Evolutionary conservation across 2,329 filamentous ascomycete species (phyloP), one percentile per base, ranked within the genome.

Genomic region (Fusarium fracticaudum): DNA sequence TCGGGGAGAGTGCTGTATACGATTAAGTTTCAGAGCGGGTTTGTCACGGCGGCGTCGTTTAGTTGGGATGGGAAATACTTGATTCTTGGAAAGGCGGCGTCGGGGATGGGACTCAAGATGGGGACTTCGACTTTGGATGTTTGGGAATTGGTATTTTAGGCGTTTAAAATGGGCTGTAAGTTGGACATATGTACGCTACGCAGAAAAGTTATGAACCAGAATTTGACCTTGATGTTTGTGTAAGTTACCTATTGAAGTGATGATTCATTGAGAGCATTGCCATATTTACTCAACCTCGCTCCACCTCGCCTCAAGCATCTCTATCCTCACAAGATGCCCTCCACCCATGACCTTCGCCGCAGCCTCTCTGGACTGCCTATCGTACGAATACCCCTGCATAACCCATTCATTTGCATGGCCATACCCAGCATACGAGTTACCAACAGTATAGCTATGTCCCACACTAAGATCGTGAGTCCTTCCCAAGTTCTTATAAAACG

Each of bases 1-100:
- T 81, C 80, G n/a, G 82, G 82, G 13, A 73, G 72, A 33, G 77
- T 83, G 37, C 72, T 82, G 35, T 80, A 80, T 35, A 81, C 80
- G 13, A 77, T 81, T 48, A 72, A 74, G 41, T 77, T 77, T 62
- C 77, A 79, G 64, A 73, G 68, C n/a, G 79, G 78, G 5, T 72
- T 80, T 37, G 75, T 79, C 6, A 83, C 81, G 11, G 67, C 79
- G 7, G 82, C 80, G 9, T 78, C 79, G 13, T 83, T 83, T 58
- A 80, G 76, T 44, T 69, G 69, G 53, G 77, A 81, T 31, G 79
- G 79, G 1, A 75, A 67, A 17, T 77, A 77, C 41, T 40, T 83
- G 60, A 79, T 80, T 9, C 63, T 83, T 3, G 80, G 80, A 11
- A 80, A 80, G 38, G 77, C 78, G 20, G 68, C 74, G n/a, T 65